phyloP scores from a whole-genome alignment of 345 rosid genomes.

The Heritiera littoralis region DNA sequence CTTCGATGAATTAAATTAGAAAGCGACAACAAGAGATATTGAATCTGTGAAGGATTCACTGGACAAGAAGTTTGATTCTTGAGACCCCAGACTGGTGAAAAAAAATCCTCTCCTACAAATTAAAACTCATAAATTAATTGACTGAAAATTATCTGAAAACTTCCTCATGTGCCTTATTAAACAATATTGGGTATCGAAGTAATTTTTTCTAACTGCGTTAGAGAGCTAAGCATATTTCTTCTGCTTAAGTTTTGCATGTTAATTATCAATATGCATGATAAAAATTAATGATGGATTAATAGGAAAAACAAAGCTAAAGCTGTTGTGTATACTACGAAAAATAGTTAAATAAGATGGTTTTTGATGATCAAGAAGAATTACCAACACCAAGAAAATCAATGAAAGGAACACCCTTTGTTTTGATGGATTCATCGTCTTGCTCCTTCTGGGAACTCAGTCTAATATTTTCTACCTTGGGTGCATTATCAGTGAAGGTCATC shows the following conservation, averaged over 20 bases:
- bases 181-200: not conserved
- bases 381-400: conserved; percentile 78
- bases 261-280: conserved; percentile 20
- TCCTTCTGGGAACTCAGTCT: conserved; percentile 27
- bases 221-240: not conserved
- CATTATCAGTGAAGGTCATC: conserved; percentile 21
- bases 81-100: no score
- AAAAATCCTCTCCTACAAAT: not conserved
- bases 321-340: conserved; percentile 7
- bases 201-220: not conserved
- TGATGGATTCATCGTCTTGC: conserved; percentile 32
- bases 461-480: conserved; percentile 16
- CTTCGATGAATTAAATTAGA: conserved; percentile 11
- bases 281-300: not conserved
- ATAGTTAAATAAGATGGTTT: conserved; percentile 24
- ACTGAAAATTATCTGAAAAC: conserved; percentile 8
- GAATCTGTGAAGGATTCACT: conserved; percentile 12
- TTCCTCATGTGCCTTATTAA: not conserved
- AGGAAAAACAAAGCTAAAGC: not conserved
- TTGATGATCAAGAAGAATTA: conserved; percentile 49
- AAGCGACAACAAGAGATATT: conserved; percentile 2
- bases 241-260: conserved; percentile 1
- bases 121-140: no score
- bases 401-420: conserved; percentile 43
- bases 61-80: no score